These are phyloP conservation scores for Yamadazyma olivae DNA, from an alignment of 805 yeast species.

Conservation along the genomic window DNA sequence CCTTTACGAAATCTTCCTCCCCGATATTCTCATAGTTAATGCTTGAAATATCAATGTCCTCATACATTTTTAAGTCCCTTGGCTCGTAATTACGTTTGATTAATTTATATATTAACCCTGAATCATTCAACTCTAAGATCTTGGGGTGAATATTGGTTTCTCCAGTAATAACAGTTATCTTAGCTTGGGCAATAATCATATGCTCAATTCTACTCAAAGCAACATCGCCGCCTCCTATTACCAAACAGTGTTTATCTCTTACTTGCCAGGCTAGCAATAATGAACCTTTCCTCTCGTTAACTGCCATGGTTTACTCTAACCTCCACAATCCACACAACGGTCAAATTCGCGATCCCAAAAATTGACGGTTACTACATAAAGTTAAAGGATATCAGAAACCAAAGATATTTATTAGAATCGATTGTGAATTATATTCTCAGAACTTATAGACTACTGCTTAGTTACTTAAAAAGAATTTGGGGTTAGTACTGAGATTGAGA, in stretches of 20 bases:
- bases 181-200: constrained; percentile 66
- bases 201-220: constrained; percentile 69
- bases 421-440: no score
- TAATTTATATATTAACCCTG: constrained; percentile 44
- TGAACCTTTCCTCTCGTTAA: constrained; percentile 45
- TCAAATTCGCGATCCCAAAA: no score
- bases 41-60: constrained; percentile 1
- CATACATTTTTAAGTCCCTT: constrained; percentile 49
- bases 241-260: constrained; percentile 59
- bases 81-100: constrained; percentile 42
- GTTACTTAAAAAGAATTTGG: no score
- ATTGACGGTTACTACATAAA: no score
- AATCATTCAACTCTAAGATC: constrained; percentile 19
- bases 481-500: no score
- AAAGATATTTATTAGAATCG: no score
- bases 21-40: neutral
- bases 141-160: constrained; percentile 25
- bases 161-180: constrained; percentile 61
- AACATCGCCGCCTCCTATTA: constrained; percentile 78
- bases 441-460: no score
- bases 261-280: constrained; percentile 75
- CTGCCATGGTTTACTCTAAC: no score
- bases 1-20: constrained; percentile 19
- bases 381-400: no score
- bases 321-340: no score